Evolutionary conservation across 495 filamentous ascomycete genomes (phyloP).

Genomic region (Penicillium cosmopolitanum): DNA sequence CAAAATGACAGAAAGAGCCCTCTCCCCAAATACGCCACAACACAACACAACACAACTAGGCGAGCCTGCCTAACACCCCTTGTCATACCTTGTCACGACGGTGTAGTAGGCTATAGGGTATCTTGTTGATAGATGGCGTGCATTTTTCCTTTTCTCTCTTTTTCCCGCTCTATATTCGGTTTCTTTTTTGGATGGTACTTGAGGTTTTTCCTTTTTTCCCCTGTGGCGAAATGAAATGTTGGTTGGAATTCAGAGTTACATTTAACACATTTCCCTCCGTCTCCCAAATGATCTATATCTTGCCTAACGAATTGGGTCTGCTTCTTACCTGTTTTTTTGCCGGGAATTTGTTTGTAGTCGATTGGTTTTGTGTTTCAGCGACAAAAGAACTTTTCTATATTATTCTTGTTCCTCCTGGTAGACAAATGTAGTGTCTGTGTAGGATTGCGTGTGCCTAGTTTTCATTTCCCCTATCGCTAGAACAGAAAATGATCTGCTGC

Average conservation of each 20-base stretch:
- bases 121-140: conserved; percentile 42
- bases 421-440: no score
- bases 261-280: not conserved
- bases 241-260: conserved; percentile 21
- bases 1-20: conserved; percentile 28
- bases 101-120: conserved; percentile 24
- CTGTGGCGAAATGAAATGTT: conserved; percentile 20
- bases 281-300: conserved; percentile 20
- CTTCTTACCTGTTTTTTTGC: conserved; percentile 12
- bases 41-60: conserved; percentile 3
- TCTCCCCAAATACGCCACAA: conserved; percentile 10
- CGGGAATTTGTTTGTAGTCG: conserved; percentile 24
- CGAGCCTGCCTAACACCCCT: not conserved
- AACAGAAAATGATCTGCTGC: no score
- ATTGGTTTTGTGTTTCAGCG: conserved; percentile 35
- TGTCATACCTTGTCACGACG: conserved; percentile 20
- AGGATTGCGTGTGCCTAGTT: no score
- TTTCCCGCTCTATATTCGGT: conserved; percentile 14
- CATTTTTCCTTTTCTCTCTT: conserved; percentile 13
- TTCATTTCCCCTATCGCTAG: no score
- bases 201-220: conserved; percentile 20
- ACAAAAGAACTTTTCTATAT: conserved; percentile 29
- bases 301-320: conserved; percentile 23
- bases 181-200: conserved; percentile 11
- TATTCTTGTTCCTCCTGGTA: not conserved